A percentile compares a stretch with the other conserved stretches of the same genome.
These are phyloP conservation scores for Tylopilus cervinicoccineus DNA, from an alignment of 768 basidiomycete species.

Conservation along the genomic window DNA sequence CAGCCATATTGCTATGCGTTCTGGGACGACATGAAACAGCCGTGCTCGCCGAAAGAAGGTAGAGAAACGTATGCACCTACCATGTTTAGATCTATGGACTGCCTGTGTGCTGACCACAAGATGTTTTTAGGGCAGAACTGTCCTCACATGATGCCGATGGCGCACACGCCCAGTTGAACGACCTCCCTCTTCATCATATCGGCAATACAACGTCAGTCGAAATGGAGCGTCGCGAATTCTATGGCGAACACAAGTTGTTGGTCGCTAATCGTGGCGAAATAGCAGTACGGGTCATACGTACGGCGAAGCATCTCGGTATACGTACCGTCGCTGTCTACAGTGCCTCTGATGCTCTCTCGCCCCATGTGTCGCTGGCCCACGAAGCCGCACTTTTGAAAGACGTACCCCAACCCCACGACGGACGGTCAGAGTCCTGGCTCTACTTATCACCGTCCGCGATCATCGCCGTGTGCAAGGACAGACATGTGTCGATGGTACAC, in stretches of 20 bases:
- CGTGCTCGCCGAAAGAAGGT: no score
- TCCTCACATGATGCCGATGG: no score
- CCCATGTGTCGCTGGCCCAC: constrained; percentile 55
- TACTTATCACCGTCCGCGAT: constrained; percentile 41
- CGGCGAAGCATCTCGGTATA: constrained; percentile 49
- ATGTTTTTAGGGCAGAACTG: no score
- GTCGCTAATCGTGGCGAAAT: constrained; percentile 75
- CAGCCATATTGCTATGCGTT: no score
- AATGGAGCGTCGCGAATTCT: constrained; percentile 14
- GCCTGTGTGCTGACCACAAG: no score
- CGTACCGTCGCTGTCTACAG: constrained; percentile 57
- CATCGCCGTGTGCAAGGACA: constrained; percentile 38
- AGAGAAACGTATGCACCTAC: no score
- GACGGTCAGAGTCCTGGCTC: constrained; percentile 38
- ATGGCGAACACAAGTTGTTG: constrained; percentile 45
- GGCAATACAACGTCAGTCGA: not conserved
- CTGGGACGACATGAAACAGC: no score
- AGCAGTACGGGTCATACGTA: constrained; percentile 57
- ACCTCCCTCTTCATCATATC: not conserved
- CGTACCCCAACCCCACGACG: not conserved
- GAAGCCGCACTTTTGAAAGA: constrained; percentile 40
- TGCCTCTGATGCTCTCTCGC: constrained; percentile 51
- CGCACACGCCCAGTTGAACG: no score
- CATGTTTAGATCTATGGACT: no score
- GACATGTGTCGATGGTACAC: constrained; percentile 49